phyloP scores from a whole-genome alignment of 2,329 filamentous ascomycete genomes.

The Botrytis fabae region DNA sequence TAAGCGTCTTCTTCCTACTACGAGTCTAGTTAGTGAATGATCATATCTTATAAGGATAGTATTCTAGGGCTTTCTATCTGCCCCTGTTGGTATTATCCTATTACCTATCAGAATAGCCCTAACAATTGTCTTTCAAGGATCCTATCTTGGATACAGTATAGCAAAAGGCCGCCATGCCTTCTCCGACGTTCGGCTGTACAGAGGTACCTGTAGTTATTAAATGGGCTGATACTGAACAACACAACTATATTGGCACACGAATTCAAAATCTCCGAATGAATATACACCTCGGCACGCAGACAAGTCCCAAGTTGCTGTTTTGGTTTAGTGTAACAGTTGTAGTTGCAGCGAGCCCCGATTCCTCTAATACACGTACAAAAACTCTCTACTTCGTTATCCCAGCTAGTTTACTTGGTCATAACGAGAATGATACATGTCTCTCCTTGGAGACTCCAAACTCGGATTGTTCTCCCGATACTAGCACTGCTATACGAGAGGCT shows the following conservation, averaged over 20 bases:
- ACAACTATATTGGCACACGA: not conserved
- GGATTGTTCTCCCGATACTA: not conserved
- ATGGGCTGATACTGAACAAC: not conserved
- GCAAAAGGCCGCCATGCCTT: not conserved
- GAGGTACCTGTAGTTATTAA: not conserved
- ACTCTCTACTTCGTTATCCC: slow-evolving; percentile 2
- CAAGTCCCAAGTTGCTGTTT: not conserved
- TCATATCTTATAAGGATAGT: not conserved
- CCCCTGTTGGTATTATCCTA: not conserved
- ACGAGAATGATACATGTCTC: not conserved
- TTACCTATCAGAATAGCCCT: not conserved
- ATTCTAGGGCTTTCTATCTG: not conserved
- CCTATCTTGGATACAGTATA: not conserved
- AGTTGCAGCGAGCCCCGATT: not conserved
- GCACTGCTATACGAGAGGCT: not conserved
- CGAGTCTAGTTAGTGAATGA: not conserved
- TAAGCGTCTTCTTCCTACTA: not conserved
- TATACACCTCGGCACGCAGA: not conserved
- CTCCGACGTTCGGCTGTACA: not conserved
- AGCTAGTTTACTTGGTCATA: not conserved
- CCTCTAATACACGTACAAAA: not conserved
- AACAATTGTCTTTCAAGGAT: slow-evolving; percentile 9
- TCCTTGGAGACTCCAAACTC: not conserved
- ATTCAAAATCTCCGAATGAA: slow-evolving; percentile 11
- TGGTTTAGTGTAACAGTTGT: slow-evolving; percentile 3